phyloP scores from a whole-genome alignment of 768 basidiomycete species.

The Mycena filopes region DNA sequence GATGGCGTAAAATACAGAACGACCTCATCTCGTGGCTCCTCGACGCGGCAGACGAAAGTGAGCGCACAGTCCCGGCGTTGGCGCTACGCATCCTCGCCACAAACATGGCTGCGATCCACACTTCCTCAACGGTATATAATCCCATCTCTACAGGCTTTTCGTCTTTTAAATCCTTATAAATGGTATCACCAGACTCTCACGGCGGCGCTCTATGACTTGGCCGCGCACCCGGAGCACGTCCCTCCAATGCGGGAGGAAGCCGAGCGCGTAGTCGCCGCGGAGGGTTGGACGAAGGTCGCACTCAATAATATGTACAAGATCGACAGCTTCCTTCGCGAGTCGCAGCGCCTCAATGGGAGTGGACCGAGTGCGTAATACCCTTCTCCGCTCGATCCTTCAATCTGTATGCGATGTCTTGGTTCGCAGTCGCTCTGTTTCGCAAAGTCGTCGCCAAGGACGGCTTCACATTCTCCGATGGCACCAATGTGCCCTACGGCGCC shows the following conservation, averaged over 20 bases:
- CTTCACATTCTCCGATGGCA: slow-evolving; percentile 50
- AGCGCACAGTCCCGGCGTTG: slow-evolving; percentile 40
- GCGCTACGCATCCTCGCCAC: slow-evolving; percentile 45
- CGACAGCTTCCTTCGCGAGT: slow-evolving; percentile 37
- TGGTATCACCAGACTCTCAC: slow-evolving; percentile 26
- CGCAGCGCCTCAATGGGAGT: slow-evolving; percentile 38
- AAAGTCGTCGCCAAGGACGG: slow-evolving; percentile 41
- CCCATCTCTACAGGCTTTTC: too few relatives aligned
- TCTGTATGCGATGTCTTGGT: slow-evolving; percentile 16
- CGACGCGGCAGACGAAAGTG: slow-evolving; percentile 40
- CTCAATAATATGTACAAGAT: slow-evolving; percentile 44
- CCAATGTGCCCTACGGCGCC: slow-evolving; percentile 43
- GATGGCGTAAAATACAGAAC: too few relatives aligned
- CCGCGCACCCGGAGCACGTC: slow-evolving; percentile 34
- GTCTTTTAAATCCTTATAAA: background rate
- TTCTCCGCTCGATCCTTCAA: too few relatives aligned
- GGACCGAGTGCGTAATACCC: background rate
- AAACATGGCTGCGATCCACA: slow-evolving; percentile 47
- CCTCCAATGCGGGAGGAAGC: slow-evolving; percentile 40
- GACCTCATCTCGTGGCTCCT: slow-evolving; percentile 54
- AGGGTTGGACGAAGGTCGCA: slow-evolving; percentile 48
- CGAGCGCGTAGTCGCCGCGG: slow-evolving; percentile 33
- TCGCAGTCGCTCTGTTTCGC: slow-evolving; percentile 40
- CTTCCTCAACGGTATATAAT: background rate
- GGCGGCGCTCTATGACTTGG: slow-evolving; percentile 32